A percentile compares a stretch with the other conserved stretches of the same genome.
phyloP scores from a whole-genome alignment of 306 rosid genomes.

The Spatholobus suberectus region DNA sequence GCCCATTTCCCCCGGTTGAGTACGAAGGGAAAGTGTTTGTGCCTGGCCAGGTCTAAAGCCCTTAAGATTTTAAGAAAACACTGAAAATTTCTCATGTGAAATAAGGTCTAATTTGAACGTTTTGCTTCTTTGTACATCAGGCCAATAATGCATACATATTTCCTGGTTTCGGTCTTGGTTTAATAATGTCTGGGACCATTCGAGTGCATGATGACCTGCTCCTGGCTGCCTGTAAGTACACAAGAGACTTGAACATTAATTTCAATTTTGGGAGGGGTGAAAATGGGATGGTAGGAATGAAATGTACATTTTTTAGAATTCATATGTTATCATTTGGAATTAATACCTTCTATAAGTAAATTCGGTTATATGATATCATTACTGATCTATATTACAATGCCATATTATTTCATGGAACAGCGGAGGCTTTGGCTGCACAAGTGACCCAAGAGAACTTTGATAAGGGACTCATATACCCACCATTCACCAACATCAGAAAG shows the following conservation, averaged over 20 bases:
- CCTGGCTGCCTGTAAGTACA: slow-evolving; percentile 93
- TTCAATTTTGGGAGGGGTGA: too few species aligned
- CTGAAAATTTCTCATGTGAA: neutral
- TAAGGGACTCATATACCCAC: slow-evolving; percentile 87
- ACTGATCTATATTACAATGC: neutral
- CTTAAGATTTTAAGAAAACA: slow-evolving; percentile 25
- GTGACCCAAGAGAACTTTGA: slow-evolving; percentile 74
- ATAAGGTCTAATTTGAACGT: slow-evolving; percentile 38
- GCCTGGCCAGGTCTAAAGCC: slow-evolving; percentile 87
- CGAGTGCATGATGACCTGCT: slow-evolving; percentile 96
- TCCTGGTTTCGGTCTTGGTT: slow-evolving; percentile 93
- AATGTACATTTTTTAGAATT: neutral
- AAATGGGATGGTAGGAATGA: too few species aligned
- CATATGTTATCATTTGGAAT: neutral
- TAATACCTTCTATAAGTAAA: neutral
- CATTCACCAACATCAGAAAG: slow-evolving; percentile 89
- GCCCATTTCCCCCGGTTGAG: slow-evolving; percentile 84
- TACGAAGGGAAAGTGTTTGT: slow-evolving; percentile 66
- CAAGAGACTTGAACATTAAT: neutral
- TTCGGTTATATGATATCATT: neutral
- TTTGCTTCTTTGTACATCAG: slow-evolving; percentile 51
- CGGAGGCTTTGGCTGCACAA: slow-evolving; percentile 91
- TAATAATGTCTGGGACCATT: slow-evolving; percentile 92
- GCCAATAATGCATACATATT: slow-evolving; percentile 96
- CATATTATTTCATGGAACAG: slow-evolving; percentile 54